Conservation (phyloP, 2,329 filamentous ascomycete species). For the Phaeophleospora eucalypticola region DNA sequence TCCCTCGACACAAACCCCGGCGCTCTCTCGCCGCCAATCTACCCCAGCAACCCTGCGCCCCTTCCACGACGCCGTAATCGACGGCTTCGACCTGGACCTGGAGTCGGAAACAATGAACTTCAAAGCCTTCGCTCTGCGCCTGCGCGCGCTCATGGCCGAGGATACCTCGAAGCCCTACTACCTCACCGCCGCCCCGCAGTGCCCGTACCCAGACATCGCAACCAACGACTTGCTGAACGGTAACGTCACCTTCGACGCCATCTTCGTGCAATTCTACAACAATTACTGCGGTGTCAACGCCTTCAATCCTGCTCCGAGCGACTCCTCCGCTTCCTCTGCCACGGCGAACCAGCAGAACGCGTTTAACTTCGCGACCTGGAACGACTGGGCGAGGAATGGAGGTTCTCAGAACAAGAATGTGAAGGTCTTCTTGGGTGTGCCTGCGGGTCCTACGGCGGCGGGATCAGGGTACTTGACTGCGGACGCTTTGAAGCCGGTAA, state of each 20-base stretch:
- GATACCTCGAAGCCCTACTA: conserved; percentile 40
- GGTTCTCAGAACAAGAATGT: conserved; percentile 26
- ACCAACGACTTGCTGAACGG: conserved; percentile 42
- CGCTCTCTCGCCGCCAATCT: neutral
- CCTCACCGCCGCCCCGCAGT: conserved; percentile 40
- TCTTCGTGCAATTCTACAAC: conserved; percentile 45
- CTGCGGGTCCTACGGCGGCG: conserved; percentile 33
- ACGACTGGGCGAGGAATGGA: conserved; percentile 38
- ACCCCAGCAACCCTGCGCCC: conserved; percentile 51
- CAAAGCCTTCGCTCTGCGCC: conserved; percentile 44
- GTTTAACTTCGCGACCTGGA: conserved; percentile 42
- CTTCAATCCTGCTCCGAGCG: no score
- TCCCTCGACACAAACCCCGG: neutral
- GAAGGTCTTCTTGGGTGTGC: conserved; percentile 36
- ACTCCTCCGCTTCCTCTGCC: no score
- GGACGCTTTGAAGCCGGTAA: conserved; percentile 27
- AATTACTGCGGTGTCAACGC: conserved; percentile 43
- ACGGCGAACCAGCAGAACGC: conserved; percentile 50
- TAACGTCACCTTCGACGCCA: conserved; percentile 56
- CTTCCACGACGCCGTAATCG: conserved; percentile 61
- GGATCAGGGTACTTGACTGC: conserved; percentile 32
- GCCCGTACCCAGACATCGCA: conserved; percentile 36
- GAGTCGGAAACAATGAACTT: conserved; percentile 60
- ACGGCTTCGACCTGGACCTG: conserved; percentile 76
- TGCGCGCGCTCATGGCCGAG: conserved; percentile 31